Percentiles rank a stretch among this genome's conserved stretches.
These are phyloP conservation scores for Luffa aegyptiaca DNA, from an alignment of 306 rosid species.

Conservation along the genomic window DNA sequence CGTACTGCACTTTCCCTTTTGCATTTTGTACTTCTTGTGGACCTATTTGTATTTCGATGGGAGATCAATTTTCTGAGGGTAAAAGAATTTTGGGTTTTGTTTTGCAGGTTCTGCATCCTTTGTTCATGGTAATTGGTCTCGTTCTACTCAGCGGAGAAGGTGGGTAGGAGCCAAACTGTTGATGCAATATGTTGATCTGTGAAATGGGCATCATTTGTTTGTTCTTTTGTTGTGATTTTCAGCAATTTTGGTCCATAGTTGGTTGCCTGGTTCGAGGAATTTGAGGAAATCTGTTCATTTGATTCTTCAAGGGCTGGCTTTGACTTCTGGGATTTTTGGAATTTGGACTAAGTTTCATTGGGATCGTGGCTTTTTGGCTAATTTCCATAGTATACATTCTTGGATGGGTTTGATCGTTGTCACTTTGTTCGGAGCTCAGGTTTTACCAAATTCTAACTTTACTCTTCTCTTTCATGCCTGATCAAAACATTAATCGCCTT, in stretches of 20 bases:
- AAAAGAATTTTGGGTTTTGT: neutral
- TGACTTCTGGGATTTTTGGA: conserved; percentile 65
- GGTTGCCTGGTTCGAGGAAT: conserved; percentile 71
- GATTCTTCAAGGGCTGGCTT: conserved; percentile 80
- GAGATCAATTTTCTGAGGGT: neutral
- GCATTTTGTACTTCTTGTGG: neutral
- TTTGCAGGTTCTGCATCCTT: conserved; percentile 76
- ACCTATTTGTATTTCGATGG: neutral
- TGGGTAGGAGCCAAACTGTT: conserved; percentile 13
- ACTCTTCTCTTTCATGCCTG: neutral
- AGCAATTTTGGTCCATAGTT: conserved; percentile 77
- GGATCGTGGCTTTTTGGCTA: conserved; percentile 53
- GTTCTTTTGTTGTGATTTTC: conserved; percentile 6
- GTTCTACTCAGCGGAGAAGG: conserved; percentile 88
- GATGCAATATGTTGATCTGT: neutral
- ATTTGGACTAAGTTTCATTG: conserved; percentile 80
- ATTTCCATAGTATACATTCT: conserved; percentile 83
- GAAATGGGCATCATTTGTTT: conserved; percentile 5
- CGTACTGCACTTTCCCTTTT: conserved; percentile 19
- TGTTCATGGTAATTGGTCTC: conserved; percentile 85
- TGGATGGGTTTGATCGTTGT: conserved; percentile 89
- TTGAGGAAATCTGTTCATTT: conserved; percentile 74
- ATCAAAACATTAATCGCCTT: neutral
- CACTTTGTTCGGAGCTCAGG: conserved; percentile 74
- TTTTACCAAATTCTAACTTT: conserved; percentile 6